Evolutionary conservation across 176 grass and related monocot species (phyloP), one percentile per base, ranked within the genome.

Genomic region (Aegilops speltoides): DNA sequence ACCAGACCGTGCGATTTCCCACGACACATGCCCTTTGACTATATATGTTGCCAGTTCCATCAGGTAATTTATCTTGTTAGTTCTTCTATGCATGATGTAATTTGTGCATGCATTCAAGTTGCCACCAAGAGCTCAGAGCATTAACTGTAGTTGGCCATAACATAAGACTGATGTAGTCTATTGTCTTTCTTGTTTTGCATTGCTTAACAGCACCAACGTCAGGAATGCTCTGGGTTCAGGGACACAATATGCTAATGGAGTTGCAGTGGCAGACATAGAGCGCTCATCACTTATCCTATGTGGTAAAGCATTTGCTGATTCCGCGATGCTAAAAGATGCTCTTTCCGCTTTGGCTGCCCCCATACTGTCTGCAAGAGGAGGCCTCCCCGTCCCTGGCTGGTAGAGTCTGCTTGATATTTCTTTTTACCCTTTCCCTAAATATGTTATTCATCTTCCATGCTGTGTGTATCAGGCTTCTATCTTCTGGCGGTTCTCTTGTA

Each of bases 11-110:
- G 90, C 86, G 24, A 91, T 98, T 91, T 98, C 93, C 38, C 96
- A 96, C 67, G 96, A 98, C 85, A 86, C 96, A 25, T 92, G 90
- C 57, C 93, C 96, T 43, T 88, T 98, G 76, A 96, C 92, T 19
- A 81, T 98, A 82, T 98, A 98, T 84, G 85, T 89, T 85, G 83
- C 96, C 63, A 94, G 88, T 88, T 98, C 93, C 41, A 98, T 98
- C 83, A 98, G 93, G 96, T 98, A 91, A 81, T 68, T 80, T 76
- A 10, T 50, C 37, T 68, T 70, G 75, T 46, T 56, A 17, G 46
- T 56, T 56, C 46, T 61, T 34, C 66, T 15, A 26, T 5, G 23
- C 73, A 46, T 79, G 34, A 80, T 85, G 26, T 75, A 71, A 69
- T 6, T 76, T 89, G 25, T 46, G 15, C 48, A 23, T 68, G 56